Percentiles rank a stretch among this genome's conserved stretches.
Conservation (phyloP, 768 basidiomycete genomes). For the Auricularia auricula-judae region DNA sequence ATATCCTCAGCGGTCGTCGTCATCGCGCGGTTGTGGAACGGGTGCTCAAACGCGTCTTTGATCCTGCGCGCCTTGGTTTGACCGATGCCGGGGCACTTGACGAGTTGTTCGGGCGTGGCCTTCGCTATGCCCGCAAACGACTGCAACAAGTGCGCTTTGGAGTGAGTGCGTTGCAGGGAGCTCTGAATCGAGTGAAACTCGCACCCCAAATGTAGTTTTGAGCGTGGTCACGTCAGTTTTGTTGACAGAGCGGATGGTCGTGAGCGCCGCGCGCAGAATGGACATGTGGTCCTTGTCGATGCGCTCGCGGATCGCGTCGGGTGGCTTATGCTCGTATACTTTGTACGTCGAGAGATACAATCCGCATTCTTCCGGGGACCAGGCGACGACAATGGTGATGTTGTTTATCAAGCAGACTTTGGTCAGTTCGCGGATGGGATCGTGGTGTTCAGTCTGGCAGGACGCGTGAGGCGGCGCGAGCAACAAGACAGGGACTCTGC, state of each 20-base stretch:
- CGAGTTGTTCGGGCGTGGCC: conserved; percentile 62
- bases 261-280: conserved; percentile 70
- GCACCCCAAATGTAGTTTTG: conserved; percentile 81
- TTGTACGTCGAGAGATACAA: conserved; percentile 88
- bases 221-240: conserved; percentile 96
- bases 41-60: conserved; percentile 83
- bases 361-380: conserved; percentile 86
- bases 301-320: conserved; percentile 89
- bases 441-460: conserved; percentile 75
- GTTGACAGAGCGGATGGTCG: conserved; percentile 86
- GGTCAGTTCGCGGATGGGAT: conserved; percentile 84
- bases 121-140: conserved; percentile 76
- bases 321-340: conserved; percentile 86
- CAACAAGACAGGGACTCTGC: conserved; percentile 18
- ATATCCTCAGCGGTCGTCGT: conserved; percentile 13
- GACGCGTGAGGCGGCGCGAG: conserved; percentile 3
- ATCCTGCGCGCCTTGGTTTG: conserved; percentile 88
- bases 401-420: conserved; percentile 91
- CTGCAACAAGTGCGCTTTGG: conserved; percentile 26
- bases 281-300: conserved; percentile 82
- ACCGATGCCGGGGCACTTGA: conserved; percentile 84
- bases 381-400: conserved; percentile 84
- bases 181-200: conserved; percentile 16
- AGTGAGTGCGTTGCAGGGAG: not conserved
- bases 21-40: conserved; percentile 54